Percentiles rank a stretch among this genome's conserved stretches.
These are phyloP conservation scores for Arabidopsis thaliana DNA, from an alignment of 345 rosid species.

Conservation along the genomic window TAIR10.1 NC_003074.8:1078501-1079000, in stretches of 20 bases:
- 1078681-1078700: slow-evolving; percentile 38
- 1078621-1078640: slow-evolving; percentile 35
- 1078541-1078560: not conserved
- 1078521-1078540: not conserved
- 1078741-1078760: slow-evolving; percentile 44
- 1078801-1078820: slow-evolving; percentile 41
- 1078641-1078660: slow-evolving; percentile 26
- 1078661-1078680: slow-evolving; percentile 42
- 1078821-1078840: slow-evolving; percentile 38
- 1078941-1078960: slow-evolving; percentile 42
- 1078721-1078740: slow-evolving; percentile 7
- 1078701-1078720: slow-evolving; percentile 27
- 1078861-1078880: slow-evolving; percentile 34
- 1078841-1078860: slow-evolving; percentile 33
- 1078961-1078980: slow-evolving; percentile 39
- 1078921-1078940: slow-evolving; percentile 38
- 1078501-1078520: slow-evolving; percentile 43
- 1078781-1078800: slow-evolving; percentile 7
- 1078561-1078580: slow-evolving; percentile 25
- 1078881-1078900: slow-evolving; percentile 34
- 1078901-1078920: slow-evolving; percentile 51
- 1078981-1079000: slow-evolving; percentile 46
- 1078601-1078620: slow-evolving; percentile 45
- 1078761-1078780: slow-evolving; percentile 27
- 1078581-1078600: slow-evolving; percentile 19